Evolutionary conservation across 306 rosid genomes (phyloP), one percentile per base, ranked within the genome.

Genomic region (Vicia sativa): DNA sequence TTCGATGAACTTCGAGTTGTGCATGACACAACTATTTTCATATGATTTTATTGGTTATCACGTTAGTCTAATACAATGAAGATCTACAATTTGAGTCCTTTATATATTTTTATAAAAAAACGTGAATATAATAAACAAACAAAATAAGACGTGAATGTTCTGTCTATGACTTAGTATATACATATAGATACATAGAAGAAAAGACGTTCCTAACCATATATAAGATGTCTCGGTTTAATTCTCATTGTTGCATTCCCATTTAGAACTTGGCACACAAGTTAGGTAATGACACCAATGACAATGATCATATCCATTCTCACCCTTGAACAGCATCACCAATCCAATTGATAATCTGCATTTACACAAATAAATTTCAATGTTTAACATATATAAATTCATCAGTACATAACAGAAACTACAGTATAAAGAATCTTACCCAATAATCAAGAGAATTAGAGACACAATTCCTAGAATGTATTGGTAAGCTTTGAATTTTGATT

Each of bases 41-140:
- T 0, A 7, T 34, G 38, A 34, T 31, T 31, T 34, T 31, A 31
- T 31, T 34, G 95, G 96, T 93, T 88, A 86, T 90, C 91, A 88
- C 89, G 90, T 86, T 84, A 93, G 90, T 90, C 91, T 93, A 93
- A 90, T 91, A 93, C 97, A 88, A 90, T 85, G 91, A 79, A 85
- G 91, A 86, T 88, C 89, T 81, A 81, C 86, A 81, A 89, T 84
- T 84, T 2, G 6, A 34, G 2, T 7, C 9, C 38, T 31, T 31
- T 7, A 5, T 31, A 31, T 31, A 5, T 31, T 31, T 31, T 0
- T 31, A 31, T 5, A 31, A 6, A 31, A 31, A 31, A 31, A 1
- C 35, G 4, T 31, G 35, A 31, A 31, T 31, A 31, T 31, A 31
- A 31, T 21, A 21, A 21, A 5, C 13, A 70, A 16, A n/a, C 42